Evolutionary conservation across 495 filamentous ascomycete species (phyloP), one percentile per base, ranked within the genome.

Genomic region (Hypomontagnella submonticulosa): DNA sequence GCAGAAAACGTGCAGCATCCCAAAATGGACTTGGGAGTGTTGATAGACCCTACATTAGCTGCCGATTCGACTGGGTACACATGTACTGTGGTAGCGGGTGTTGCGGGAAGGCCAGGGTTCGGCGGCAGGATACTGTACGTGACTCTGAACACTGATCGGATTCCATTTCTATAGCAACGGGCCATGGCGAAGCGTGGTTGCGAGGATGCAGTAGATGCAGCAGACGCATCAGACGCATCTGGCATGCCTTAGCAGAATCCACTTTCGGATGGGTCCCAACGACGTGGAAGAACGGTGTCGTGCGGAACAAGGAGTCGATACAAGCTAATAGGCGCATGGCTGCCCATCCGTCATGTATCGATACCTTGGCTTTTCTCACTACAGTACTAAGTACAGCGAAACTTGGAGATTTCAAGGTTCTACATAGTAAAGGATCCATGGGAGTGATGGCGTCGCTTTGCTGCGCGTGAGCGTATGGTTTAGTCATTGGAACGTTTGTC

Each of bases 331-430:
- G 67, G 71, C 33, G 71, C 71, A 73, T 73, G 37, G 71, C 71
- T 73, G 71, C 71, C 71, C 71, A 73, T 71, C 63, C 57, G 6
- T 63, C 61, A 71, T 70, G 71, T 73, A 71, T 66, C 64, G 61
- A 65, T 68, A 73, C 67, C 67, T 73, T 63, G 55, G 37, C 32
- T 34, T 48, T 57, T 63, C 46, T 44, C 44, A 69, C 33, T 57
- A 43, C 38, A 61, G 64, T n/a, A n/a, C 46, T 46, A 62, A 58
- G 15, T 51, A 19, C 49, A 55, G 54, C 47, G 40, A 52, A 16
- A 34, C 48, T 41, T 38, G 33, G 52, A 44, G 47, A 11, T 18
- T n/a, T 11, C 33, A 36, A 11, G 11, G 36, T 38, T 38, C n/a
- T 12, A 43, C 46, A 27, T 9, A 18, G 16, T 16, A 27, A 27